phyloP scores from a whole-genome alignment of 2,329 filamentous ascomycete genomes.

The Beauveria sp. region DNA sequence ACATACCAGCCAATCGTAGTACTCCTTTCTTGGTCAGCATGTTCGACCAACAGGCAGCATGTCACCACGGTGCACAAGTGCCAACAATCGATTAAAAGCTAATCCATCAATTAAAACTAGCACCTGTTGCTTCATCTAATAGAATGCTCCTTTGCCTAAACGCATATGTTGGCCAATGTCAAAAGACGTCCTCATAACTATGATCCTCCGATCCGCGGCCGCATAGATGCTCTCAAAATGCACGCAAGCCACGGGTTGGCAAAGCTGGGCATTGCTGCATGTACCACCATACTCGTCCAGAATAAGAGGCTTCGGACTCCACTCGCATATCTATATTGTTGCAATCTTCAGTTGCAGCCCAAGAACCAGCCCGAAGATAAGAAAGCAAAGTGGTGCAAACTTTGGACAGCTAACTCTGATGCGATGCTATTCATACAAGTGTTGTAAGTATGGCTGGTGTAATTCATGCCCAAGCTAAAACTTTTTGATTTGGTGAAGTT shows the following conservation, averaged over 20 bases:
- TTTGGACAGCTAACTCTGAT: slow-evolving; percentile 11
- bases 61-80: background rate
- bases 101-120: slow-evolving; percentile 10
- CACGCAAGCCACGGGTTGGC: background rate
- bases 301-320: slow-evolving; percentile 2
- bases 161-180: slow-evolving; percentile 1
- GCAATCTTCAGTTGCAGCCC: background rate
- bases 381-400: slow-evolving; percentile 6
- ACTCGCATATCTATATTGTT: slow-evolving; percentile 5
- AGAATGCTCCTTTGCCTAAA: background rate
- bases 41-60: background rate
- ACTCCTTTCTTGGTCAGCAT: background rate
- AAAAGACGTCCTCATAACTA: background rate
- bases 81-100: background rate
- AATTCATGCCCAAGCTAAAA: slow-evolving; percentile 13
- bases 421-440: slow-evolving; percentile 14
- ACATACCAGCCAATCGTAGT: slow-evolving; percentile 38
- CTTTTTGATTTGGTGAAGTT: slow-evolving; percentile 10
- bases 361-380: slow-evolving; percentile 1
- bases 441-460: slow-evolving; percentile 12
- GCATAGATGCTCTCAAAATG: background rate
- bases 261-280: background rate
- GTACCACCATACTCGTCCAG: background rate
- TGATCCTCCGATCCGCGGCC: background rate
- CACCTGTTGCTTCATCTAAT: slow-evolving; percentile 6